phyloP scores from a whole-genome alignment of 345 rosid species.

The Chamaenerion angustifolium region DNA sequence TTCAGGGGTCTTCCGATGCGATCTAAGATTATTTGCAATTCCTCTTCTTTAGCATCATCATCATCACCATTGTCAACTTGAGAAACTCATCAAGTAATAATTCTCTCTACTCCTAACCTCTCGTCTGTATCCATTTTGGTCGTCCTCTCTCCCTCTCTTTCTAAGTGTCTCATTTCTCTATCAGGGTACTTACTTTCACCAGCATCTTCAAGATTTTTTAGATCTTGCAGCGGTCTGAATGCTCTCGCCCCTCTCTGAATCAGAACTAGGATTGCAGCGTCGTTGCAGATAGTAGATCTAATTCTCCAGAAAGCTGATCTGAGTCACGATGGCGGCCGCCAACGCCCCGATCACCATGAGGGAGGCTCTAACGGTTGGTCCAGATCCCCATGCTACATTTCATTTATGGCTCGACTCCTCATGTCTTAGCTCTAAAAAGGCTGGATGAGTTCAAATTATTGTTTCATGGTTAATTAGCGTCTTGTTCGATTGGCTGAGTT shows the following conservation, averaged over 20 bases:
- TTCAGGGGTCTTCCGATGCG: no score
- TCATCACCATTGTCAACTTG: no score
- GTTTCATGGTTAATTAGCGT: no score
- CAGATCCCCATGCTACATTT: background rate
- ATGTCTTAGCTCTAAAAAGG: background rate
- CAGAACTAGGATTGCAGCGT: background rate
- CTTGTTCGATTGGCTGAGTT: no score
- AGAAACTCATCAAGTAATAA: no score
- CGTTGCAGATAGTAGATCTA: constrained; percentile 4
- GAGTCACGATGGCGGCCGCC: constrained; percentile 41
- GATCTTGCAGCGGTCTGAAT: constrained; percentile 6
- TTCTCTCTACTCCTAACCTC: no score
- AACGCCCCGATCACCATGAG: constrained; percentile 45
- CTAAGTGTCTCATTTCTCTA: background rate
- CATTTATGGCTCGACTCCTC: background rate
- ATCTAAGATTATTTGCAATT: no score
- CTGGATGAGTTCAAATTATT: background rate
- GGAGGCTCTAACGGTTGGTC: constrained; percentile 28
- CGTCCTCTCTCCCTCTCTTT: background rate
- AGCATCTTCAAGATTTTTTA: constrained; percentile 4
- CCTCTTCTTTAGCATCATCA: no score
- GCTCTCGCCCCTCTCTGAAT: background rate
- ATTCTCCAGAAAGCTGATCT: constrained; percentile 4
- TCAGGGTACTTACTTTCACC: background rate
- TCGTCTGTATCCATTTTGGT: no score